These are phyloP conservation scores for Colletotrichum tamarilloi DNA, from an alignment of 2,329 filamentous ascomycete genomes.

Conservation along the genomic window DNA sequence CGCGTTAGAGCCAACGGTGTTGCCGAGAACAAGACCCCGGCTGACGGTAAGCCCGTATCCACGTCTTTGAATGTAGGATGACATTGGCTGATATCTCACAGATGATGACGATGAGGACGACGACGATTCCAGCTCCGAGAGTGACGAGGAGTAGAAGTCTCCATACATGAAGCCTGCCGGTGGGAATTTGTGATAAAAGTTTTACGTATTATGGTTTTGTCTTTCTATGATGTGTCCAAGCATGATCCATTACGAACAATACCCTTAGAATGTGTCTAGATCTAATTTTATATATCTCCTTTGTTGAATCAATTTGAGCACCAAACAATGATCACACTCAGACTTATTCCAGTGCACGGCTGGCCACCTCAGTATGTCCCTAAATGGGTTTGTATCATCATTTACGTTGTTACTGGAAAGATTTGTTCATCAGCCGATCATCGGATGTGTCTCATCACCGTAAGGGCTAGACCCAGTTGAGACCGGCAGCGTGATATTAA, in stretches of 20 bases:
- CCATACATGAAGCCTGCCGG: background rate
- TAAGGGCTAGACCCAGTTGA: background rate
- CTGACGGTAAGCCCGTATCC: constrained; percentile 19
- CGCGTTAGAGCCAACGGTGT: constrained; percentile 8
- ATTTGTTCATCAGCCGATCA: background rate
- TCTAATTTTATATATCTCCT: background rate
- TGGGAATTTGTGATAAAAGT: constrained; percentile 4
- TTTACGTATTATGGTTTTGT: constrained; percentile 24
- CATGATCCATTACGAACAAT: constrained; percentile 32
- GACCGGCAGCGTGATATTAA: background rate
- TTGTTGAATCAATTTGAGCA: background rate
- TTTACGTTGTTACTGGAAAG: background rate
- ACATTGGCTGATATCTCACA: background rate
- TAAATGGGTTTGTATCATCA: too few species aligned
- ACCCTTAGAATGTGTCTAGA: constrained; percentile 33
- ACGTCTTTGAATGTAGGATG: too few species aligned
- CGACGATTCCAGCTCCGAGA: constrained; percentile 30
- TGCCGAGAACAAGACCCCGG: constrained; percentile 23
- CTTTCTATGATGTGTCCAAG: constrained; percentile 20
- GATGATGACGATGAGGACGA: constrained; percentile 31
- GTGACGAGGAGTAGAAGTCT: constrained; percentile 25
- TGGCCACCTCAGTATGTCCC: too few species aligned
- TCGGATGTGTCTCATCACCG: background rate
- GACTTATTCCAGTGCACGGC: background rate
- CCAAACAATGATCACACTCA: background rate